Evolutionary conservation across 1,284 basidiomycete genomes (phyloP), one percentile per base, ranked within the genome.

Genomic region (Cutaneotrichosporon sp.): DNA sequence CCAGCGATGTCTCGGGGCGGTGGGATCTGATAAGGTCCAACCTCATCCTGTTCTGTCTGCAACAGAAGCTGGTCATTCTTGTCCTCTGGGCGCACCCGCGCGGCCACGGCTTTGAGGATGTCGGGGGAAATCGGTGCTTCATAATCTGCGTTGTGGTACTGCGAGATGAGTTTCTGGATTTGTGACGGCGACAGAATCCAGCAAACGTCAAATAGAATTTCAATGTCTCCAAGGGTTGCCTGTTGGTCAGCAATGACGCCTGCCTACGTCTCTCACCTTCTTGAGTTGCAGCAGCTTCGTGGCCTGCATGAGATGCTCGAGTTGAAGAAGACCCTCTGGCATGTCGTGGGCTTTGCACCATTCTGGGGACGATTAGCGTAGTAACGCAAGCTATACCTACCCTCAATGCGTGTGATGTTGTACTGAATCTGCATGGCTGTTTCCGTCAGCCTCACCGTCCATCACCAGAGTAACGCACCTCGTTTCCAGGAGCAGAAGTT

Each of bases 401-500:
- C 70, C 72, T 99, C 96, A 67, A 99, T 91, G 39, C 96, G 85
- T 40, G 92, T 97, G 70, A 97, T 94, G 72, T 97, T 97, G 77
- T 97, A 97, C 70, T 97, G 93, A 55, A 97, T 97, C 81, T 97
- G 93, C 93, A 97, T 97, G 7, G 92, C 91, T 94, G 61, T 34
- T 35, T 17, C 14, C 14, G 18, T 43, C 20, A 38, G 18, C 34
- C 8, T 1, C n/a, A 30, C 35, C 4, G 20, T 12, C n/a, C 4
- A 13, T 15, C 8, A 21, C 26, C 5, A 7, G 26, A n/a, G 7
- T 5, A 33, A 78, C 81, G 51, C 64, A 90, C 91, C 94, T 78
- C 96, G 84, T 77, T 99, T 99, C 96, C 96, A 99, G 3, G 94
- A 97, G 66, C 91, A 96, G 77, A 99, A 99, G 78, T 98, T 98